Evolutionary conservation across 768 basidiomycete species (phyloP), one percentile per base, ranked within the genome.

Genomic region (Pisolithus orientalis): DNA sequence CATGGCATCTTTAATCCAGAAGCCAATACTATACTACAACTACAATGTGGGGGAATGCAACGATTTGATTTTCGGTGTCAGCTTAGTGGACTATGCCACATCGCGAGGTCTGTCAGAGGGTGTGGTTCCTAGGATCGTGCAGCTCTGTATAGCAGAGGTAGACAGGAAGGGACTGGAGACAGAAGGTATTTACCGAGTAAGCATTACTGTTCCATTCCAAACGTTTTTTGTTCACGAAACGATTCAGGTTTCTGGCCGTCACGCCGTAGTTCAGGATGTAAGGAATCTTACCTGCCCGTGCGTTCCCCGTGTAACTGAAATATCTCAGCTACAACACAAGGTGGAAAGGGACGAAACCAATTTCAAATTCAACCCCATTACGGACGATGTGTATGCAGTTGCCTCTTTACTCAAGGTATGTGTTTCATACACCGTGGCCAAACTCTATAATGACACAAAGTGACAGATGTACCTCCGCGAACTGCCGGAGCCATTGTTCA

Each of bases 1-100:
- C 14, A 67, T 90, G 47, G 76, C 80, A 3, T 77, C 77, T 28
- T 76, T 84, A 14, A 84, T 81, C 48, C 90, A 87, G 16, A 83
- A 83, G 54, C 84, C 83, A 11, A 75, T 84, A 37, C 70, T 89
- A 60, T 92, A 93, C 68, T 77, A 87, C 60, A 84, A 89, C 62
- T 85, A 80, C 51, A 74, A 78, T 55, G 87, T 95, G 25, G 94
- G 94, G 25, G 83, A 84, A 63, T 96, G 93, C 62, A 80, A 79
- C 49, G 92, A 94, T 66, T 70, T 96, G 25, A 88, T 94, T 32
- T 96, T 95, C 63, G 94, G 93, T 24, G 83, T 94, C 57, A 85
- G 81, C 58, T 70, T 96, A 52, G 84, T 87, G 39, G 93, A 94
- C 62, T 95, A 96, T 62, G 90, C 93, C 14, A 91, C 86, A 38